These are phyloP conservation scores for Gossypium mustelinum DNA, from an alignment of 345 rosid genomes.

Conservation along the genomic window DNA sequence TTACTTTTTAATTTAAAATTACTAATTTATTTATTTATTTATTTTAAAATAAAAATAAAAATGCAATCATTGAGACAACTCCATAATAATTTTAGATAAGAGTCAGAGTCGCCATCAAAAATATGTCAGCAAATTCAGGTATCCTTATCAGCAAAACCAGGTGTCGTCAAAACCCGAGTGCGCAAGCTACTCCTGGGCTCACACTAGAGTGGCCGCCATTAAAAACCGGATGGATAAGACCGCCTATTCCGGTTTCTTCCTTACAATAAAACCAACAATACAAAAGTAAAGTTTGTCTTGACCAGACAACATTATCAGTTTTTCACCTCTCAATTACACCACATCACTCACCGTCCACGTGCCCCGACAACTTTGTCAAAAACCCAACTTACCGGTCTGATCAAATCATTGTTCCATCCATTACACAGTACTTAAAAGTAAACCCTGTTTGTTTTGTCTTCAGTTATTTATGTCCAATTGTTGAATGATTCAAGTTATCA, in stretches of 20 bases:
- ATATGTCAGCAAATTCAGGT: no score
- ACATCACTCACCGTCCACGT: constrained; percentile 1
- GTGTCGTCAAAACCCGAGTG: constrained; percentile 5
- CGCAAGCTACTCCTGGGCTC: constrained; percentile 23
- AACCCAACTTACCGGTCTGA: neutral
- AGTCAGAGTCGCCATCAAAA: no score
- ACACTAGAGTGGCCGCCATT: constrained; percentile 36
- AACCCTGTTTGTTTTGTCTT: neutral
- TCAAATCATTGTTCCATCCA: neutral
- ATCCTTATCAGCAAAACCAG: no score
- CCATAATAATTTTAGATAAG: no score
- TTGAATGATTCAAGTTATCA: neutral
- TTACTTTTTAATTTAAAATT: no score
- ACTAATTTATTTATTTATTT: no score
- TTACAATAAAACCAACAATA: neutral
- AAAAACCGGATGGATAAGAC: constrained; percentile 38
- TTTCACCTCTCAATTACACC: neutral
- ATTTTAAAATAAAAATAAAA: no score
- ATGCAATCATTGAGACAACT: neutral
- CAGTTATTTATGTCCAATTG: neutral
- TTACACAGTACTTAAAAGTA: neutral
- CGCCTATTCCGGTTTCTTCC: neutral
- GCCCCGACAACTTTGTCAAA: neutral
- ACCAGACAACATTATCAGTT: no score
- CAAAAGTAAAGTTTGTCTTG: neutral